These are phyloP conservation scores for Geranomyces michiganensis DNA, from an alignment of 192 early-diverging fungal genomes.

Conservation along the genomic window DNA sequence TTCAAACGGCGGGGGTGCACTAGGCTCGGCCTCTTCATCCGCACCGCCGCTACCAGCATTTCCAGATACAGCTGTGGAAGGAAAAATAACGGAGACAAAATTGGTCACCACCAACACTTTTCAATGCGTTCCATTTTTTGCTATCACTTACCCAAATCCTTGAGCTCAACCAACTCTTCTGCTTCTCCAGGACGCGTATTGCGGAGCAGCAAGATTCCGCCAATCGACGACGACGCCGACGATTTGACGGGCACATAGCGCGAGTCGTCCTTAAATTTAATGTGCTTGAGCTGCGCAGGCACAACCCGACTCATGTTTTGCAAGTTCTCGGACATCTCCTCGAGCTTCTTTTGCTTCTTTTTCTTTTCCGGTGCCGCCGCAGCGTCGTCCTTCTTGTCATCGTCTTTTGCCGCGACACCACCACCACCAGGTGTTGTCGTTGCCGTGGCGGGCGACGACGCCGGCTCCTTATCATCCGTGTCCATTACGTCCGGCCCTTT, in stretches of 20 bases:
- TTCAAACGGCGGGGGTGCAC: conserved; percentile 35
- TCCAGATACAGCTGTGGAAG: conserved; percentile 13
- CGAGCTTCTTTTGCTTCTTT: conserved; percentile 70
- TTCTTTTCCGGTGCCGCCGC: conserved; percentile 20
- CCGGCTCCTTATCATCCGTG: conserved; percentile 57
- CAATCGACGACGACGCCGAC: conserved; percentile 45
- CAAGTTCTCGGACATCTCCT: conserved; percentile 73
- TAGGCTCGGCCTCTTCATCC: conserved; percentile 34
- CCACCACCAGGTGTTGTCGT: too few species aligned
- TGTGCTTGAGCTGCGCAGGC: conserved; percentile 82
- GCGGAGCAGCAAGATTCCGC: conserved; percentile 87
- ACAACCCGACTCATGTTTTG: conserved; percentile 88
- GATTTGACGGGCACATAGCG: conserved; percentile 89
- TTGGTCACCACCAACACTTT: too few species aligned
- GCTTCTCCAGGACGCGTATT: conserved; percentile 81
- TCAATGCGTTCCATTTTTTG: background rate
- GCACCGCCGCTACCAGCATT: conserved; percentile 5
- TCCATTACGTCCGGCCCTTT: conserved; percentile 61
- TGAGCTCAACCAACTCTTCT: conserved; percentile 74
- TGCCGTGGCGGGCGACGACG: conserved; percentile 23
- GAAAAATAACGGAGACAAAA: background rate
- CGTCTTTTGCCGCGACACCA: conserved; percentile 59
- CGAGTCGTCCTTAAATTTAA: conserved; percentile 81
- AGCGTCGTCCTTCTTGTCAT: conserved; percentile 57
- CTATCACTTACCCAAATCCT: conserved; percentile 26